phyloP scores from a whole-genome alignment of 202 grass and related monocot genomes.

The Dendrocalamus latiflorus region DNA sequence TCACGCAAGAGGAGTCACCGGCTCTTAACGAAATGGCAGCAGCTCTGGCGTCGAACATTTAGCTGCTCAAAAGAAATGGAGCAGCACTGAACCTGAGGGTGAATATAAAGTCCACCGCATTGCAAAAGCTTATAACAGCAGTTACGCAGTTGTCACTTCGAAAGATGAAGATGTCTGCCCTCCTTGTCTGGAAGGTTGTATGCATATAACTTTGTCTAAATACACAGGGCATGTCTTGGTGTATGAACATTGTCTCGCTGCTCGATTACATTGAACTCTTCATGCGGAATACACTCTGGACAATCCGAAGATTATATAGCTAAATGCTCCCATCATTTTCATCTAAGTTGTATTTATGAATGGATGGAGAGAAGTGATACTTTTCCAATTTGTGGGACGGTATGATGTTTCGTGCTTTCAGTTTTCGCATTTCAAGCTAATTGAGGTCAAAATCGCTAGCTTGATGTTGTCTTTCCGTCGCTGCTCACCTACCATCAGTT shows the following conservation, averaged over 20 bases:
- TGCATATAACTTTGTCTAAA: neutral
- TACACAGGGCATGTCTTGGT: neutral
- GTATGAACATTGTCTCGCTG: neutral
- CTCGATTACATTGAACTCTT: neutral
- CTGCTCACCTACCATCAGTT: neutral
- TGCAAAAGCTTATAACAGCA: constrained; percentile 56
- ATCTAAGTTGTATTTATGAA: constrained; percentile 96
- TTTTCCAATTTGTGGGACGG: no score
- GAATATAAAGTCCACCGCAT: constrained; percentile 49
- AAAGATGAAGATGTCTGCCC: constrained; percentile 96
- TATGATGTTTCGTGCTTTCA: no score
- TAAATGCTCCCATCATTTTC: constrained; percentile 84
- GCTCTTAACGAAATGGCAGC: constrained; percentile 72
- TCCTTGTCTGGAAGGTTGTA: constrained; percentile 83
- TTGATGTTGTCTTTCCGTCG: neutral
- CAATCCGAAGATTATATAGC: constrained; percentile 77
- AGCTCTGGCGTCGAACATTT: constrained; percentile 62
- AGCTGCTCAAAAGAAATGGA: constrained; percentile 69
- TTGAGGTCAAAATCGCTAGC: neutral
- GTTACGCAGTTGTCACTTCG: constrained; percentile 48
- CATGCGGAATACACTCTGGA: constrained; percentile 65
- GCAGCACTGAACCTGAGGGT: constrained; percentile 56
- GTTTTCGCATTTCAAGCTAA: neutral
- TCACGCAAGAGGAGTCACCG: constrained; percentile 58
- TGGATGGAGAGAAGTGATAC: constrained; percentile 98